Conservation (phyloP, 495 filamentous ascomycete species). For the Neurospora africana region DNA sequence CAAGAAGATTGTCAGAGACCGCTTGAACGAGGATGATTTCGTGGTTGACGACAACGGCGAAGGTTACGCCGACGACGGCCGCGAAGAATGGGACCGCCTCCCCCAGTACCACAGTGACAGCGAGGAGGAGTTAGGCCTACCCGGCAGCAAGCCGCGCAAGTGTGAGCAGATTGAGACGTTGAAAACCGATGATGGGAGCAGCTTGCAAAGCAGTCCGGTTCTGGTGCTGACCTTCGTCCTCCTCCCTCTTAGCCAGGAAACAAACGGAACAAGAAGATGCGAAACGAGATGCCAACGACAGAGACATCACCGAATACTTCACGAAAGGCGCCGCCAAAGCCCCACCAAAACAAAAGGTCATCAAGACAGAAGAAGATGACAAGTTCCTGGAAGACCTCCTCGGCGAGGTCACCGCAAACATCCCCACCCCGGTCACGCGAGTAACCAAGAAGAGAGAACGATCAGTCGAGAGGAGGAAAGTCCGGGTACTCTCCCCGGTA, state of each 20-base stretch:
- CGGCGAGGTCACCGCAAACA: conserved; percentile 78
- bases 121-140: conserved; percentile 52
- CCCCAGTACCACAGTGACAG: conserved; percentile 59
- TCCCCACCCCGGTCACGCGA: conserved; percentile 45
- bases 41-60: conserved; percentile 92
- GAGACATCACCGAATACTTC: conserved; percentile 90
- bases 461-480: conserved; percentile 63
- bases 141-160: conserved; percentile 43
- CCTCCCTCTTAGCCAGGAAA: conserved; percentile 54
- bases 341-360: conserved; percentile 64
- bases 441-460: conserved; percentile 52
- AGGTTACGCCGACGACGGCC: conserved; percentile 91
- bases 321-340: conserved; percentile 56
- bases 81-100: conserved; percentile 87
- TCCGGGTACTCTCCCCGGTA: conserved; percentile 69
- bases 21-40: conserved; percentile 91
- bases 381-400: conserved; percentile 77
- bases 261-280: conserved; percentile 85
- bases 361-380: conserved; percentile 73
- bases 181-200: not conserved
- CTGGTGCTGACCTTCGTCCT: not conserved
- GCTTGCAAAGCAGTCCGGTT: not conserved
- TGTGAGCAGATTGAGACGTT: conserved; percentile 25
- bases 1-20: conserved; percentile 84
- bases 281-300: conserved; percentile 75